These are phyloP conservation scores for Coriaria nepalensis DNA, from an alignment of 306 rosid species.

Conservation along the genomic window DNA sequence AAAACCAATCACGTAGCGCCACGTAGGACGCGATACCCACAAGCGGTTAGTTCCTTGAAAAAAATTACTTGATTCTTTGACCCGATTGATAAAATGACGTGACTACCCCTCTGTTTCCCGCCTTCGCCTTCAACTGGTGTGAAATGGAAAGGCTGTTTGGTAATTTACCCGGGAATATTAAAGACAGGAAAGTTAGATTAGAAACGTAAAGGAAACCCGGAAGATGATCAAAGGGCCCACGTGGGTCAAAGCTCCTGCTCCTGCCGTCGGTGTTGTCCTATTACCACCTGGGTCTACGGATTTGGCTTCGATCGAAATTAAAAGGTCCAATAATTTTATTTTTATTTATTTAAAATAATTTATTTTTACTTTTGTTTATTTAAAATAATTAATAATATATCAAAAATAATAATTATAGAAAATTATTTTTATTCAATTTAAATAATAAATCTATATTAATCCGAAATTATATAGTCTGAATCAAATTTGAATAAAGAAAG, in stretches of 20 bases:
- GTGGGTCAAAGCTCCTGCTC: constrained; percentile 23
- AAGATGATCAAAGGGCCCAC: constrained; percentile 37
- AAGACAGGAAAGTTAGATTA: constrained; percentile 17
- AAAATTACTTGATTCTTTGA: constrained; percentile 20
- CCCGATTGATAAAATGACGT: constrained; percentile 7
- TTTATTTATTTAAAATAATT: no score
- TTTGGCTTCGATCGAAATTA: no score
- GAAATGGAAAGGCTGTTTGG: not conserved
- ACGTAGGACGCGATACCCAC: constrained; percentile 46
- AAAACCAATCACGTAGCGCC: constrained; percentile 27
- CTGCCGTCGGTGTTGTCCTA: constrained; percentile 79
- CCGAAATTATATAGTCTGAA: no score
- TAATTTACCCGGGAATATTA: constrained; percentile 6
- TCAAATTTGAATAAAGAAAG: no score
- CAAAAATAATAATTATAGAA: no score
- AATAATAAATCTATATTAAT: no score
- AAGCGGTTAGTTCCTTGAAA: constrained; percentile 21
- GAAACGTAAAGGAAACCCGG: constrained; percentile 38
- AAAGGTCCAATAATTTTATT: no score
- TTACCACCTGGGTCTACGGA: no score
- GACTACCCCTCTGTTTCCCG: not conserved
- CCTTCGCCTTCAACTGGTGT: no score
- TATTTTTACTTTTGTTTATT: no score
- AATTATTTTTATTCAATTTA: no score
- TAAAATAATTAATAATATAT: no score